Conservation (phyloP, 306 rosid species). For the Vigna mungo region DNA sequence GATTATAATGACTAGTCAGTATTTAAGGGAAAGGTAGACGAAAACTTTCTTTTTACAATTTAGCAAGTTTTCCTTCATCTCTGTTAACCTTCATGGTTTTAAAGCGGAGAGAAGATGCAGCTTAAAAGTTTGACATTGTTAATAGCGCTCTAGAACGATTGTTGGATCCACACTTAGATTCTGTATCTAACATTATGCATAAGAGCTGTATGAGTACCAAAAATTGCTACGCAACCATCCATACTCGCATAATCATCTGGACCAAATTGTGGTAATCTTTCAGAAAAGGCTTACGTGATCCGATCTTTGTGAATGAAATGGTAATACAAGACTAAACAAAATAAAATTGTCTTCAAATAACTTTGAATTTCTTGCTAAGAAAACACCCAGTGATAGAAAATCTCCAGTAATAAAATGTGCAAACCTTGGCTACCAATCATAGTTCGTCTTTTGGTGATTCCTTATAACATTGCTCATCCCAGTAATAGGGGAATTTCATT, state of each 20-base stretch:
- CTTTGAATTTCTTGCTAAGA: conserved; percentile 27
- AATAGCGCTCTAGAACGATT: neutral
- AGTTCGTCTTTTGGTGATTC: conserved; percentile 72
- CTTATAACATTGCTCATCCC: conserved; percentile 84
- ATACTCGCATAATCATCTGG: neutral
- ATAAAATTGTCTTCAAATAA: conserved; percentile 2
- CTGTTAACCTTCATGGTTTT: neutral
- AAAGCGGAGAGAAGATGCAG: too few relatives aligned
- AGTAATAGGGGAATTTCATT: conserved; percentile 74
- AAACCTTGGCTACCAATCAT: conserved; percentile 40
- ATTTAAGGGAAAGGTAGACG: too few relatives aligned
- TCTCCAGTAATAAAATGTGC: conserved; percentile 25
- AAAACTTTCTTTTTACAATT: neutral
- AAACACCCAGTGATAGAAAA: conserved; percentile 17
- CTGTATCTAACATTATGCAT: neutral
- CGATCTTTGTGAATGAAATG: neutral
- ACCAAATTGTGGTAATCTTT: neutral
- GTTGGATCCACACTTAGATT: conserved; percentile 5
- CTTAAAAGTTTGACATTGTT: too few relatives aligned
- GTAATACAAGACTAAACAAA: conserved; percentile 19
- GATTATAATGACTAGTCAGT: too few relatives aligned
- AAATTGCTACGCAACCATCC: neutral
- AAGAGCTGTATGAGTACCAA: neutral
- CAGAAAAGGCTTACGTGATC: neutral
- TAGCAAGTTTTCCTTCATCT: conserved; percentile 2